Evolutionary conservation across 805 yeast species (phyloP).

Genomic region (Cyberlindnera mississippiensis): DNA sequence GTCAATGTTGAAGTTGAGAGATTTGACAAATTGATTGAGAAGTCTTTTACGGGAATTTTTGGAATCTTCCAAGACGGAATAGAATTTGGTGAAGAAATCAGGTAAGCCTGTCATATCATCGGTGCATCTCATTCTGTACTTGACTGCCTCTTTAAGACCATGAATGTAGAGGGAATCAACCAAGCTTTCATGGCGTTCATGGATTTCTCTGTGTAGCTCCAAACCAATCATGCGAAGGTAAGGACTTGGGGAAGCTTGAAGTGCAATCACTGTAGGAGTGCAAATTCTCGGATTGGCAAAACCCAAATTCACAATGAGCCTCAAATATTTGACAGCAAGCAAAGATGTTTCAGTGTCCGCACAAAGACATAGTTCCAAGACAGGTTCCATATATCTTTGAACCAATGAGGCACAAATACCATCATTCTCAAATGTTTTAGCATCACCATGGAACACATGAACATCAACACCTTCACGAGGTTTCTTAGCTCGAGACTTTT

Average conservation of each 20-base stretch:
- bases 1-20: slow-evolving; percentile 29
- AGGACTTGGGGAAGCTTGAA: slow-evolving; percentile 49
- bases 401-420: slow-evolving; percentile 72
- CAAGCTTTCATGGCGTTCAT: slow-evolving; percentile 66
- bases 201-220: slow-evolving; percentile 50
- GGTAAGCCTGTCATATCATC: slow-evolving; percentile 19
- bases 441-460: slow-evolving; percentile 51
- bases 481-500: slow-evolving; percentile 36
- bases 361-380: slow-evolving; percentile 46
- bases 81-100: slow-evolving; percentile 37
- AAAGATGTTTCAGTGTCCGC: slow-evolving; percentile 45
- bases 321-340: slow-evolving; percentile 51
- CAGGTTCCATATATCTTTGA: slow-evolving; percentile 51
- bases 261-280: slow-evolving; percentile 65
- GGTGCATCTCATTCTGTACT: slow-evolving; percentile 34
- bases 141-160: slow-evolving; percentile 54
- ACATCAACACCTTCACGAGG: slow-evolving; percentile 35
- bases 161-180: slow-evolving; percentile 61
- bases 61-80: slow-evolving; percentile 39
- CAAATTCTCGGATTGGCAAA: slow-evolving; percentile 72
- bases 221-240: slow-evolving; percentile 45
- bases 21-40: slow-evolving; percentile 30
- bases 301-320: slow-evolving; percentile 56
- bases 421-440: slow-evolving; percentile 49
- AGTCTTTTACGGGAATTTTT: slow-evolving; percentile 41